Evolutionary conservation across 352 stramenopile genomes (phyloP).

Genomic region (Pythium coloratum): DNA sequence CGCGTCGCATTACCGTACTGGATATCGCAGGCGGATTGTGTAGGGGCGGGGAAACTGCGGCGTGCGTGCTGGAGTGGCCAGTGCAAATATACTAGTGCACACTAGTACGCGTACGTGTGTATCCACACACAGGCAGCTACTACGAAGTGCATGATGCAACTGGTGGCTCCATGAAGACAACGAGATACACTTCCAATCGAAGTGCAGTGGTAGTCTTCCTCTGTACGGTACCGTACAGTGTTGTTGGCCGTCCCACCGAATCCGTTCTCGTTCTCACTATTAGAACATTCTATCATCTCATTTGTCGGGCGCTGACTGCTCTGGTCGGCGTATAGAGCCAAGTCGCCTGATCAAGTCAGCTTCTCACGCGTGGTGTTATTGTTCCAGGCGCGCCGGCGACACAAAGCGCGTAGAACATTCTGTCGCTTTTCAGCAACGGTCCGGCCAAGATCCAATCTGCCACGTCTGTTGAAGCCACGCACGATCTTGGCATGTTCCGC

Average conservation of each 20-base stretch:
- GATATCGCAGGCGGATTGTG: slow-evolving; percentile 8
- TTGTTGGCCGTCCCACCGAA: not conserved
- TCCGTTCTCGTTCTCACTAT: not conserved
- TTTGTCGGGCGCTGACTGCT: slow-evolving; percentile 38
- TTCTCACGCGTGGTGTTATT: slow-evolving; percentile 17
- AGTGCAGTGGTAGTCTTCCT: too few relatives aligned
- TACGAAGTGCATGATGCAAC: not conserved
- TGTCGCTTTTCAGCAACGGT: not conserved
- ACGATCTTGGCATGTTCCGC: not conserved
- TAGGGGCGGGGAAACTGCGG: not conserved
- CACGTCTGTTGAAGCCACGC: not conserved
- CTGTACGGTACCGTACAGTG: too few relatives aligned
- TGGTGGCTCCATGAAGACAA: not conserved
- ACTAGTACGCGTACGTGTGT: too few relatives aligned
- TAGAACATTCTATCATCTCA: slow-evolving; percentile 39
- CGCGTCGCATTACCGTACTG: not conserved
- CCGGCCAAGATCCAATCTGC: not conserved
- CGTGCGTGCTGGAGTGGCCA: not conserved
- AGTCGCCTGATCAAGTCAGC: slow-evolving; percentile 30
- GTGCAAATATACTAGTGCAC: not conserved
- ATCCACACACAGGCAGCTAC: not conserved
- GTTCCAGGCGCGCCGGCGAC: not conserved
- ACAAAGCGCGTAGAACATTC: not conserved
- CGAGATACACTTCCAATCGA: too few relatives aligned
- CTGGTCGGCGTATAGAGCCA: slow-evolving; percentile 20